Evolutionary conservation across 805 yeast genomes (phyloP).

Genomic region (Candida xiaguanensis): DNA sequence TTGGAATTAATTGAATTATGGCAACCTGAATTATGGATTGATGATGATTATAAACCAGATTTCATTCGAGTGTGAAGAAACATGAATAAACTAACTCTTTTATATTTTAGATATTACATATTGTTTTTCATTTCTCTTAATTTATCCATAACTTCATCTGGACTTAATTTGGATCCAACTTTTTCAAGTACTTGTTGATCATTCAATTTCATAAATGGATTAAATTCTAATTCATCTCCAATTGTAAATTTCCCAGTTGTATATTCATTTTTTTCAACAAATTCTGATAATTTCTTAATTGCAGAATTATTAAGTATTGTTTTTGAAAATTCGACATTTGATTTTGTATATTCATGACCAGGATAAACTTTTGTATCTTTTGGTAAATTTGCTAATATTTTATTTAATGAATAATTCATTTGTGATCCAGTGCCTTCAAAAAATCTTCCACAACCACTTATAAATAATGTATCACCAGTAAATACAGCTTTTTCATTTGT

Average conservation of each 20-base stretch:
- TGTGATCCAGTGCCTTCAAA: constrained; percentile 85
- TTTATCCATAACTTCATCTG: constrained; percentile 61
- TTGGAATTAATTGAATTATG: constrained; percentile 85
- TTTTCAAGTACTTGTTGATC: constrained; percentile 61
- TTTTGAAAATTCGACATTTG: constrained; percentile 76
- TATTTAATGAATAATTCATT: constrained; percentile 70
- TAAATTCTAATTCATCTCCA: constrained; percentile 73
- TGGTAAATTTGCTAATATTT: constrained; percentile 58
- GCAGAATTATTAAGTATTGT: constrained; percentile 55
- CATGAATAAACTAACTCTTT: too few species aligned
- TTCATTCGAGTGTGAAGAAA: constrained; percentile 46
- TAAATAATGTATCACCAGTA: constrained; percentile 94
- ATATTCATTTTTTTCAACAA: constrained; percentile 51
- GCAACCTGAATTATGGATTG: constrained; percentile 55
- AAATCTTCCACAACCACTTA: constrained; percentile 94
- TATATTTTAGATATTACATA: constrained; percentile 15
- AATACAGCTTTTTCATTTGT: constrained; percentile 73
- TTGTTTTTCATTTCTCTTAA: constrained; percentile 77
- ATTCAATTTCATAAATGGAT: constrained; percentile 82
- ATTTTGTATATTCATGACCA: constrained; percentile 92
- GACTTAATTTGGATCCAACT: constrained; percentile 46
- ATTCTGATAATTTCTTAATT: constrained; percentile 51
- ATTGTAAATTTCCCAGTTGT: constrained; percentile 88
- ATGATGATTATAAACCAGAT: constrained; percentile 50
- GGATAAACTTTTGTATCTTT: constrained; percentile 74